A percentile compares a stretch with the other conserved stretches of the same genome.
phyloP scores from a whole-genome alignment of 75 land plant species.

The Cunninghamia lanceolata region DNA sequence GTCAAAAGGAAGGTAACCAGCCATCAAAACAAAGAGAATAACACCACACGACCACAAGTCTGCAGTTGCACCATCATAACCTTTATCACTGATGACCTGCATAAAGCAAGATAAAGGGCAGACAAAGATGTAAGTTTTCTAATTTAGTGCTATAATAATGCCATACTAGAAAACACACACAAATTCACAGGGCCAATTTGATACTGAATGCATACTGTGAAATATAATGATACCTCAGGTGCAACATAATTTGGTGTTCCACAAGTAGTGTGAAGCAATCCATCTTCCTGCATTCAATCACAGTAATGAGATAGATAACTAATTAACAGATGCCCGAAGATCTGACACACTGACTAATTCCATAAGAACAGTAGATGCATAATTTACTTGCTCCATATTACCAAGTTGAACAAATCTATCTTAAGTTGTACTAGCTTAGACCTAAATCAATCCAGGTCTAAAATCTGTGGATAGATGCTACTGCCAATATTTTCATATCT shows the following conservation, averaged over 20 bases:
- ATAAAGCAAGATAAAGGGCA: background rate
- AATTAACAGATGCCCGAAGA: background rate
- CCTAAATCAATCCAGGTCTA: background rate
- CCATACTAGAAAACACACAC: background rate
- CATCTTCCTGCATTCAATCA: conserved; percentile 48
- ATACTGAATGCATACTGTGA: background rate
- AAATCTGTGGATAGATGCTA: too few relatives aligned
- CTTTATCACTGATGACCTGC: conserved; percentile 56
- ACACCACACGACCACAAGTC: conserved; percentile 95
- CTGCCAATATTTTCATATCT: too few relatives aligned
- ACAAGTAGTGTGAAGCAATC: conserved; percentile 71
- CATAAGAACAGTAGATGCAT: background rate
- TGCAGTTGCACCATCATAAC: conserved; percentile 91
- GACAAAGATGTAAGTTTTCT: background rate
- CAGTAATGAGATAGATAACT: background rate
- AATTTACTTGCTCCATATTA: background rate
- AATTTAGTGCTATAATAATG: background rate
- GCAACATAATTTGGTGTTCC: conserved; percentile 85
- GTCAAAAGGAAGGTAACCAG: conserved; percentile 84
- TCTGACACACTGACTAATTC: background rate
- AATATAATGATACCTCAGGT: conserved; percentile 52
- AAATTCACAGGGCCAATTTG: background rate
- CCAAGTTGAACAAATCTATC: background rate
- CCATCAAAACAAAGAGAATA: conserved; percentile 78
- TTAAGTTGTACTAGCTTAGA: background rate